Evolutionary conservation across 2,329 filamentous ascomycete species (phyloP), one percentile per base, ranked within the genome.

Genomic region (Fusarium vanettenii): DNA sequence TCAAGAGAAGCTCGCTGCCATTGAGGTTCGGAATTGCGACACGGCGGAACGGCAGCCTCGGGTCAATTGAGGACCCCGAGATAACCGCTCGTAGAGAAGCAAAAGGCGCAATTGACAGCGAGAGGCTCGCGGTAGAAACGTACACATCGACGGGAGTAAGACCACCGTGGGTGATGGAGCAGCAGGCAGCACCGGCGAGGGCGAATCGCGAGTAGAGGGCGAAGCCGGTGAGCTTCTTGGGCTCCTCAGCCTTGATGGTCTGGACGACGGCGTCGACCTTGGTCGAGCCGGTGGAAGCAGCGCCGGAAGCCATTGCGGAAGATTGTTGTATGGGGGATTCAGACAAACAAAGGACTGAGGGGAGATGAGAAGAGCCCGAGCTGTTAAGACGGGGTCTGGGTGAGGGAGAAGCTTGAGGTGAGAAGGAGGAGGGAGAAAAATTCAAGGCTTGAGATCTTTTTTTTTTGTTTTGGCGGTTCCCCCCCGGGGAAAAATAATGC

Each of bases 111-210:
- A 79, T 79, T 79, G 76, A 60, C 59, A 39, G 39, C 48, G 27
- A 52, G 52, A 50, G 10, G 52, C 11, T 20, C 16, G 43, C 11
- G 20, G 31, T 52, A 48, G 60, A 66, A 48, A 94, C 96, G 87
- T 97, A 98, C 96, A 99, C 97, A 94, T 99, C 97, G 86, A 99
- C 95, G 83, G 97, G 97, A 80, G 97, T 99, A 81, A 98, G 92
- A 83, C 90, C 93, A 86, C 96, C 97, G 91, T 99, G 97, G 84
- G 97, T 99, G 88, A 98, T 89, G 81, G 95, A 97, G 88, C 97
- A 99, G 92, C 97, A 98, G 89, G 98, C 89, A 81, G 97, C 97
- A 88, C 97, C 97, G 81, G 97, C 95, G 82, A 99, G 93, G 87
- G 97, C 96, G 89, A 98, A 98, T 87, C 95, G 92, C 81, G 94